Evolutionary conservation across 257 asterid species (phyloP), one percentile per base, ranked within the genome.

Genomic region (Avicennia marina): DNA sequence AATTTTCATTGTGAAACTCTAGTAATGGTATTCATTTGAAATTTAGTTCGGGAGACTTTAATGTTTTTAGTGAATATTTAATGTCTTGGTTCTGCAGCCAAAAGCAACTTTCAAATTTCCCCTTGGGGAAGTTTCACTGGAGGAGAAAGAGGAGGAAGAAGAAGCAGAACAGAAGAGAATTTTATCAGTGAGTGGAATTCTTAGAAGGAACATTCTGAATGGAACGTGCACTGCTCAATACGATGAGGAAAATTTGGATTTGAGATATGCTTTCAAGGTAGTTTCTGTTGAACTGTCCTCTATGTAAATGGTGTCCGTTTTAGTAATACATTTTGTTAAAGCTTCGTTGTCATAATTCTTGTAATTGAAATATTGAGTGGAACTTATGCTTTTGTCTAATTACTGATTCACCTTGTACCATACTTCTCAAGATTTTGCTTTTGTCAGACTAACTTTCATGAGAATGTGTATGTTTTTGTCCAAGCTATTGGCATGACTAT

Each of bases 201-300:
- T 88, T 19, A 85, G 70, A 72, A 78, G 72, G 41, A 75, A 74
- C 55, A 31, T 78, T 60, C 63, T 85, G 49, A 68, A 80, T 66
- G 98, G 96, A 68, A 63, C 83, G 41, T 76, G 94, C 68, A 79
- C 83, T 67, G 96, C 98, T 31, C 82, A 64, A 34, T 88, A 71
- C 76, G 74, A n/a, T 11, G 95, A 88, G 25, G 98, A 85, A 38
- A 71, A 49, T 72, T 62, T 85, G 86, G 64, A 69, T 72, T 72
- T 91, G 43, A 60, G 89, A 69, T 91, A 91, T 53, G 79, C 82
- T 52, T 91, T 62, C 67, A 91, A 91, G 97, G 97, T 87, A 78
- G 47, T 67, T 59, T 65, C 49, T n/a, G n/a, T n/a, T n/a, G n/a
- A 8, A 29, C 34, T 4, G 4, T 29, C 18, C 36, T 39, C 27